A percentile compares a stretch with the other conserved stretches of the same genome.
Evolutionary conservation across 345 rosid genomes (phyloP).

Genomic region (Linum lewisii): DNA sequence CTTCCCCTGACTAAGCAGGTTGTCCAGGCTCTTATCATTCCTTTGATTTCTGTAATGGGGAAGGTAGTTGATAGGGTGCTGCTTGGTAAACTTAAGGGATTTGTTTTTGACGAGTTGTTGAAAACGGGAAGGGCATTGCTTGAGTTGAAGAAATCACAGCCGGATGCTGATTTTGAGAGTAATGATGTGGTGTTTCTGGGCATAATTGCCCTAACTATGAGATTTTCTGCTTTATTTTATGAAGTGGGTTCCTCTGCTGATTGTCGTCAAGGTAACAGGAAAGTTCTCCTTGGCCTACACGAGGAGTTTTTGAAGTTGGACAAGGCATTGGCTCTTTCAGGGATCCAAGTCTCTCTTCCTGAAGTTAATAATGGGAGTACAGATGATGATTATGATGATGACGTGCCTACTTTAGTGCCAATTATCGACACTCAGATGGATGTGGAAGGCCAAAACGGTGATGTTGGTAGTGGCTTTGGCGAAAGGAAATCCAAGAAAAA

Average conservation of each 20-base stretch:
- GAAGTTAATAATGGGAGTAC: conserved; percentile 12
- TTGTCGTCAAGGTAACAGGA: conserved; percentile 85
- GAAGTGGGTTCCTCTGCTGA: conserved; percentile 66
- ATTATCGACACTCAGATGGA: conserved; percentile 21
- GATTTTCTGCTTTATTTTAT: conserved; percentile 49
- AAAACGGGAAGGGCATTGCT: conserved; percentile 45
- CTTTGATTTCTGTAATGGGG: conserved; percentile 46
- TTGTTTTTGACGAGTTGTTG: conserved; percentile 55
- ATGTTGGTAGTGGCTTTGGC: conserved; percentile 22
- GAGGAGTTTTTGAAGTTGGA: conserved; percentile 65
- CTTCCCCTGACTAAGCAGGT: conserved; percentile 49
- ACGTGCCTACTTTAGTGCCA: conserved; percentile 54
- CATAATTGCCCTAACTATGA: conserved; percentile 42
- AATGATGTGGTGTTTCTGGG: conserved; percentile 54
- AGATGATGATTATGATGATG: conserved; percentile 21
- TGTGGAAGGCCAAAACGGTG: conserved; percentile 15
- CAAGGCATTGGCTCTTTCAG: conserved; percentile 41
- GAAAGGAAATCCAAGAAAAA: conserved; percentile 35
- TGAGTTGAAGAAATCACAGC: conserved; percentile 36
- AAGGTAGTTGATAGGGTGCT: conserved; percentile 52
- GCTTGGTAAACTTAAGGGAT: conserved; percentile 59
- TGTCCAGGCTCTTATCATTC: conserved; percentile 35
- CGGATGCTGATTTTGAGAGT: conserved; percentile 24
- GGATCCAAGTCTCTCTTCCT: conserved; percentile 37
- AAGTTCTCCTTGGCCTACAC: conserved; percentile 47